Evolutionary conservation across 768 basidiomycete genomes (phyloP), one percentile per base, ranked within the genome.

Genomic region (Glaciozyma martinii): DNA sequence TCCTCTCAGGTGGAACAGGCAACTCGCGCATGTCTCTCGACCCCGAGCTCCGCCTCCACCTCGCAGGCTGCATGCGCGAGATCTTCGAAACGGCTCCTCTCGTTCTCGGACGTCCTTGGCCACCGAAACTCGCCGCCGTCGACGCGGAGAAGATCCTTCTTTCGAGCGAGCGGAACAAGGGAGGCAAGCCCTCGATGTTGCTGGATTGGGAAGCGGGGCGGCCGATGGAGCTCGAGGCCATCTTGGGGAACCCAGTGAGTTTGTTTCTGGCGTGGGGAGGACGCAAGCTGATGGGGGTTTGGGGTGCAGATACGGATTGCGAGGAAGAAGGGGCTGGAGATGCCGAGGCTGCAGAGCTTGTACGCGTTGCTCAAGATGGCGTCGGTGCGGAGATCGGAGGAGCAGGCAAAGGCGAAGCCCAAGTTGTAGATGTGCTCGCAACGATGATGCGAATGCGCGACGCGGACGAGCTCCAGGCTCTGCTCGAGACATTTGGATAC

Each of bases 221-320:
- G 3, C 70, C 70, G 55, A 60, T 59, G 65, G 86, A 87, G 76
- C 81, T 86, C 1, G 85, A 86, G 72, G 83, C 81, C 18, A 83
- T 86, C 49, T 64, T 86, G 6, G 85, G 86, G 0, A 75, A 75
- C 53, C 74, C 74, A 9, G 64, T 68, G 33, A 16, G 47, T n/a
- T 32, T 25, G 10, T 1, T 23, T 5, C 29, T 2, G 23, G 3
- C 21, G 3, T 5, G 29, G 44, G 21, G 25, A 16, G 4, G 15
- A 19, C 19, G 27, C 12, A 25, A n/a, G 49, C 49, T 25, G 19
- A 18, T 30, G 19, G 40, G 15, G 12, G 13, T 13, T 21, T 13
- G 29, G 10, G 19, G 5, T 23, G 32, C 47, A 52, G 60, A 70
- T 72, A n/a, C 65, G 74, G 44, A 65, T 71, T n/a, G 74, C 74